Evolutionary conservation across 352 stramenopile species (phyloP), one percentile per base, ranked within the genome.

Genomic region (Phytophthora capsici): DNA sequence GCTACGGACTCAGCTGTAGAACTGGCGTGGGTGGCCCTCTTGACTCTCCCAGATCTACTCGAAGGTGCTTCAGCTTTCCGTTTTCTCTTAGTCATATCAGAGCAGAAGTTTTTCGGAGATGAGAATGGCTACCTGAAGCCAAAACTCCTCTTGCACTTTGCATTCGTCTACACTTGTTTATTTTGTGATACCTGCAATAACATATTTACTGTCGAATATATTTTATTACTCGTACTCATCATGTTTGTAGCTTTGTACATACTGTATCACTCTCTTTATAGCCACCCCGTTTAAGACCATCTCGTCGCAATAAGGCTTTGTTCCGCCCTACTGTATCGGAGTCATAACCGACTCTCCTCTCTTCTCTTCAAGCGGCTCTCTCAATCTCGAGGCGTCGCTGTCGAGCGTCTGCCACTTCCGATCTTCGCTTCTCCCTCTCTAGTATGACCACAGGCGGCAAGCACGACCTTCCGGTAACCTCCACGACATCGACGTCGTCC

Each of bases 401-500:
- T 34, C 23, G 41, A 34, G 7, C 19, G 28, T 19, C 17, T 25
- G 34, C 36, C 49, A 68, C 16, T 63, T 34, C 46, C 17, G 34
- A 69, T 59, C 38, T 63, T 63, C 17, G 23, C 25, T 38, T 30
- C 34, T 62, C 20, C 17, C 14, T 17, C 40, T 6, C 28, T 25
- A 40, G 19, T 38, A 78, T 78, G 71, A 84, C 78, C 34, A 84
- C 78, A 2, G 55, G 38, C 38, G 52, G 43, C 62, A 82, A 77
- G 38, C 58, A 63, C 57, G 54, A 75, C 30, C 52, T 77, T 23
- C 22, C 57, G 4, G 30, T 57, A 13, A 50, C 61, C 10, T 58
- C 61, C 26, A 19, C 55, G 26, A 41, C 63, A n/a, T 34, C 46
- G 3, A 30, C 51, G 44, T 66, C 45, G 7, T 56, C 52, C 6